Base-by-base conservation (phyloP, 2,329 filamentous ascomycete genomes). In the Xylariaceae sp. region DNA sequence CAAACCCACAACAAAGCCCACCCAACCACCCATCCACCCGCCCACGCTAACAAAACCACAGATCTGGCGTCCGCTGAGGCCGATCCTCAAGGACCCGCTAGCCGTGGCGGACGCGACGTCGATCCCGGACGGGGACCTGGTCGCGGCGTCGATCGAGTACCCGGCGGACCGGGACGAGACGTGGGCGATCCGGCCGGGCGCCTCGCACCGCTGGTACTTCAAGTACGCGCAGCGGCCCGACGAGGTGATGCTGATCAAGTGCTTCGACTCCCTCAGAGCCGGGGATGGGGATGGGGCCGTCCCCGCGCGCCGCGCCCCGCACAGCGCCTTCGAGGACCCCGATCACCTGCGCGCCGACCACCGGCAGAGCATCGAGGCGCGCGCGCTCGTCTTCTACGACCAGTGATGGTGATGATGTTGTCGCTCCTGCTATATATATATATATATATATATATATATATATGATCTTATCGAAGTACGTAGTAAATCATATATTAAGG, bases 241-340 rank as follows among this genome's bases (percentile, higher is more conserved):
- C 29, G 76, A 86, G 66, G 78, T 80, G 2, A 73, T 81, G 14
- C 67, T 86, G 46, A 82, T 86, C 67, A 86, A 85, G 65, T 84
- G 81, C 61, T 85, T 80, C 65, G 83, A 86, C 70, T 80, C 77
- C 3, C 77, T 79, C 64, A n/a, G n/a, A n/a, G n/a, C n/a, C n/a
- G n/a, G n/a, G n/a, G n/a, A n/a, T n/a, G n/a, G n/a, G n/a, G n/a
- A n/a, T n/a, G 66, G 68, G 29, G 75, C 76, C 60, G 79, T 79
- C n/a, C 43, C 64, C 12, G 79, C 81, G 6, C 75, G 81, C 2
- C 70, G 81, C 18, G 77, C 80, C 18, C 79, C 81, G 29, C 83
- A 86, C 64, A 77, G 76, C 26, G 80, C 82, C 0, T 85, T 86
- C 71, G 73, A 74, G 47, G 77, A 84, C 64, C 70, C 74, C 1